Conservation (phyloP, 2,329 filamentous ascomycete species). For the Botrytis fragariae region DNA sequence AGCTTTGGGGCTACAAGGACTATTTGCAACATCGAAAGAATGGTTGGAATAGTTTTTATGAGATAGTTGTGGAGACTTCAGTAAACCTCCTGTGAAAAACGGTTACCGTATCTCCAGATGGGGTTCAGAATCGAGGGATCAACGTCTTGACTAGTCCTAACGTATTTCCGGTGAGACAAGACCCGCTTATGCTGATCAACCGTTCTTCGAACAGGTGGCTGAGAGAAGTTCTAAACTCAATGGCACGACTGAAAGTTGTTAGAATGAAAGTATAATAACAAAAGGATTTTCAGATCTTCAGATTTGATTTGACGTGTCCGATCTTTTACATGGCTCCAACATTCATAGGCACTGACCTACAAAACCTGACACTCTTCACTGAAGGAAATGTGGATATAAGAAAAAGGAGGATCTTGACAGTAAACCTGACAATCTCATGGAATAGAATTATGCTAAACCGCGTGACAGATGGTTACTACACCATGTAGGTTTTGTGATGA, state of each 20-base stretch:
- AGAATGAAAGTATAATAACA: neutral
- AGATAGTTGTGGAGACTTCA: neutral
- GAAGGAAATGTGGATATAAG: neutral
- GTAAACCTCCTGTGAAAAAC: neutral
- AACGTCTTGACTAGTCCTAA: neutral
- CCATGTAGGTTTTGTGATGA: neutral
- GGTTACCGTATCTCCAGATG: neutral
- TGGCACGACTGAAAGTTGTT: neutral
- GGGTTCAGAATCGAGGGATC: neutral
- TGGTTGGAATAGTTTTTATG: neutral
- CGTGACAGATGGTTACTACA: neutral
- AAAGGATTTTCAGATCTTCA: neutral
- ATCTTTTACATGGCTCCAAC: neutral
- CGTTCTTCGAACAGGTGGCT: too few relatives aligned
- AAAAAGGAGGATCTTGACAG: neutral
- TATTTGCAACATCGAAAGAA: neutral
- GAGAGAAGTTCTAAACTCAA: neutral
- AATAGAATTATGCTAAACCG: too few relatives aligned
- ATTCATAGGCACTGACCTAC: neutral
- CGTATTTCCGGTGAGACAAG: neutral
- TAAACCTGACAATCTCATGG: too few relatives aligned
- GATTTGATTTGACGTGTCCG: neutral
- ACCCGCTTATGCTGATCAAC: neutral
- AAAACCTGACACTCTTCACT: neutral
- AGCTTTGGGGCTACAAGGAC: neutral